Conservation (phyloP, 257 asterid genomes). For the Scutellaria barbata region DNA sequence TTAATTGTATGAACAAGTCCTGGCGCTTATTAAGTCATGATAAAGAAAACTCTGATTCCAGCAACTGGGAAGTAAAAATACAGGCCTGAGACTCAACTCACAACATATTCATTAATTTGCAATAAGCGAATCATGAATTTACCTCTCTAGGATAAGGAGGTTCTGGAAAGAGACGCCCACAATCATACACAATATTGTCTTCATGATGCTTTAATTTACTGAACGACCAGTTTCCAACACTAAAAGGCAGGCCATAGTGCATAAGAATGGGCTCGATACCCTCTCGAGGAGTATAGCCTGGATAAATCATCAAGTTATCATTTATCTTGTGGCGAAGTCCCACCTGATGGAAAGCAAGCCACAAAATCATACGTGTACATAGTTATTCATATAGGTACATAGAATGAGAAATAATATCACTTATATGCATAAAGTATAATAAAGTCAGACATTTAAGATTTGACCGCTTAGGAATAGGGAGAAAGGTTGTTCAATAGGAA, state of each 20-base stretch:
- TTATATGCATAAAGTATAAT: slow-evolving; percentile 4
- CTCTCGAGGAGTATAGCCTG: slow-evolving; percentile 85
- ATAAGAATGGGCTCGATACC: slow-evolving; percentile 94
- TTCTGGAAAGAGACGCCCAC: slow-evolving; percentile 90
- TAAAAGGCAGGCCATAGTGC: slow-evolving; percentile 95
- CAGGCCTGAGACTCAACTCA: no score
- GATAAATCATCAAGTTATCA: slow-evolving; percentile 93
- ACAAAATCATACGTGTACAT: slow-evolving; percentile 25
- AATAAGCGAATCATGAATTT: slow-evolving; percentile 28
- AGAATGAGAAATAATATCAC: slow-evolving; percentile 3
- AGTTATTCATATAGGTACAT: neutral
- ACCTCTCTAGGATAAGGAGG: slow-evolving; percentile 99
- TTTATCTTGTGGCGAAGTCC: slow-evolving; percentile 92
- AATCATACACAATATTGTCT: slow-evolving; percentile 83
- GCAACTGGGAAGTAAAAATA: no score
- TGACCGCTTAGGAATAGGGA: neutral
- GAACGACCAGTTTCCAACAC: slow-evolving; percentile 93
- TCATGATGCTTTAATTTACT: slow-evolving; percentile 84
- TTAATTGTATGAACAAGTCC: no score
- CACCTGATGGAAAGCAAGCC: slow-evolving; percentile 65
- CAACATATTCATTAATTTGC: no score
- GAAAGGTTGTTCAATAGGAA: neutral
- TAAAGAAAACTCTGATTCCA: no score
- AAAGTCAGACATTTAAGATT: neutral
- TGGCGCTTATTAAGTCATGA: no score